These are phyloP conservation scores for Bauhinia variegata DNA, from an alignment of 306 rosid species.

Conservation along the genomic window DNA sequence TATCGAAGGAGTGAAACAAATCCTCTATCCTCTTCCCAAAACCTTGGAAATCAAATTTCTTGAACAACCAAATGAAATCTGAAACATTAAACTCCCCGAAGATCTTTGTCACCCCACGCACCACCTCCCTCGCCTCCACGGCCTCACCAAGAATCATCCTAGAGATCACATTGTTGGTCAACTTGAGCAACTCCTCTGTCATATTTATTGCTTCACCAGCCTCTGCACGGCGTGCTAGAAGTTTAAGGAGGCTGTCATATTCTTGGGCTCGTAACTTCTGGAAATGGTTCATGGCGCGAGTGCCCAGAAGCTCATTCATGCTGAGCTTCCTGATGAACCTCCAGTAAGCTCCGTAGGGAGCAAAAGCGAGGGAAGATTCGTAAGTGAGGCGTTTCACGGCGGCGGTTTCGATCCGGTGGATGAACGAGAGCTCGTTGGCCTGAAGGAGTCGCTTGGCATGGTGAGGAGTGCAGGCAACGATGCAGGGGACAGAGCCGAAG, in stretches of 20 bases:
- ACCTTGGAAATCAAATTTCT: conserved; percentile 38
- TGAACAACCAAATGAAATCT: conserved; percentile 43
- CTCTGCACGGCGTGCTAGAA: conserved; percentile 19
- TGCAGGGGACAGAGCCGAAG: conserved; percentile 41
- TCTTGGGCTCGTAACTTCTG: conserved; percentile 29
- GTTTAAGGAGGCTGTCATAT: background rate
- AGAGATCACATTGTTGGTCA: conserved; percentile 37
- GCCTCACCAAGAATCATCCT: conserved; percentile 45
- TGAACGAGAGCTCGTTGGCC: conserved; percentile 38
- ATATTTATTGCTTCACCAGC: conserved; percentile 28
- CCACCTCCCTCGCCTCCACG: conserved; percentile 27
- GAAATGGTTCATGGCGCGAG: conserved; percentile 13
- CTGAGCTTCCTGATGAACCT: conserved; percentile 42
- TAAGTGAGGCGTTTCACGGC: conserved; percentile 38
- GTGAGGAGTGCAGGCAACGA: conserved; percentile 34
- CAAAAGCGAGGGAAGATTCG: conserved; percentile 37
- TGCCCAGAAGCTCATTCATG: conserved; percentile 34
- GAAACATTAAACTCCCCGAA: conserved; percentile 31
- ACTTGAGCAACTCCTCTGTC: conserved; percentile 30
- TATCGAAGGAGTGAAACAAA: conserved; percentile 28
- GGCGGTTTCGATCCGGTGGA: background rate
- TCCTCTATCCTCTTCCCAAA: conserved; percentile 44
- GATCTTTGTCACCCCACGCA: conserved; percentile 22
- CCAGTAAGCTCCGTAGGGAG: conserved; percentile 44
- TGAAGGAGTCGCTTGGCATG: conserved; percentile 38